A percentile compares a stretch with the other conserved stretches of the same genome.
phyloP scores from a whole-genome alignment of 768 basidiomycete species.

The Pleurotus cornucopiae region DNA sequence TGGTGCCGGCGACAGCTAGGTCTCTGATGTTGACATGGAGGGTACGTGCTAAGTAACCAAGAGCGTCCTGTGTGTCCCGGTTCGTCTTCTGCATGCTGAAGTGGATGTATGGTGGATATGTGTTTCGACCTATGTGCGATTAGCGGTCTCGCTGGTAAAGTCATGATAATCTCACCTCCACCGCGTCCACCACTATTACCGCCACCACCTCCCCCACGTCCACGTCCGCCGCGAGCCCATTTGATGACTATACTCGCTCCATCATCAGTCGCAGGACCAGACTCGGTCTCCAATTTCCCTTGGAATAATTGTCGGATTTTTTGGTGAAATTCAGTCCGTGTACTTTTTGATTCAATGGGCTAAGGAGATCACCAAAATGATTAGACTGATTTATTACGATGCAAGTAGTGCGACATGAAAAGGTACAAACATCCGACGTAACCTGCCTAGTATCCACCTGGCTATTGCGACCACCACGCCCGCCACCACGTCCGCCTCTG shows the following conservation, averaged over 20 bases:
- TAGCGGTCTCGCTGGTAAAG: slow-evolving; percentile 21
- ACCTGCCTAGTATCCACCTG: slow-evolving; percentile 72
- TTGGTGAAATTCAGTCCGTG: slow-evolving; percentile 80
- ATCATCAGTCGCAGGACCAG: slow-evolving; percentile 58
- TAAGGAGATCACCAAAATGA: slow-evolving; percentile 25
- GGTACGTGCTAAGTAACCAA: slow-evolving; percentile 72
- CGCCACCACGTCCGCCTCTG: slow-evolving; percentile 43
- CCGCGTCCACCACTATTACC: slow-evolving; percentile 28
- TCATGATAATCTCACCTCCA: slow-evolving; percentile 16
- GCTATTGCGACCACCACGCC: slow-evolving; percentile 37
- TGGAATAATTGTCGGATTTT: slow-evolving; percentile 73
- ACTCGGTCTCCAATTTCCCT: slow-evolving; percentile 83
- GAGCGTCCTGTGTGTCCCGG: slow-evolving; percentile 93
- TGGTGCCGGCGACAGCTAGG: slow-evolving; percentile 89
- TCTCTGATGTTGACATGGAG: slow-evolving; percentile 79
- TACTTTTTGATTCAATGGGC: slow-evolving; percentile 81
- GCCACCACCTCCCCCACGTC: slow-evolving; percentile 34
- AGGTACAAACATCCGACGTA: slow-evolving; percentile 68
- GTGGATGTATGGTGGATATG: slow-evolving; percentile 86
- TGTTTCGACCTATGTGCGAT: slow-evolving; percentile 51
- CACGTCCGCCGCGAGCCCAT: slow-evolving; percentile 55
- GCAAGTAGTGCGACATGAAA: slow-evolving; percentile 11
- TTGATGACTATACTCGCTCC: slow-evolving; percentile 78
- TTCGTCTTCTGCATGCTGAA: slow-evolving; percentile 98
- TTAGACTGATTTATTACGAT: slow-evolving; percentile 7